Percentiles rank a stretch among this genome's conserved stretches.
Conservation (phyloP, 2,329 filamentous ascomycete genomes). For the Aspergillus japonicus region DNA sequence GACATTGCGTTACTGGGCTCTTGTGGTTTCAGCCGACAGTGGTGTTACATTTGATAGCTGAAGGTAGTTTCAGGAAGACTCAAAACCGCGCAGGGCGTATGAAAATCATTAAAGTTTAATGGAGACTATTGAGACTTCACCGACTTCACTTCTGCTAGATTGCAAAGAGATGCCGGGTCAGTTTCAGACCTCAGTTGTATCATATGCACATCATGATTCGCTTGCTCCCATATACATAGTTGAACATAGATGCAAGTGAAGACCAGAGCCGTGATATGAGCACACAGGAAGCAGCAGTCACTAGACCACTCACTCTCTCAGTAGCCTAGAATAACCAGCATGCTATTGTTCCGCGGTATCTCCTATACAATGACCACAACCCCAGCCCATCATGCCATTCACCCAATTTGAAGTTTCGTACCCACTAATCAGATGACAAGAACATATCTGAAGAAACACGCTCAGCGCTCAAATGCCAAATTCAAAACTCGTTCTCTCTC, state of each 20-base stretch:
- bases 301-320: too few relatives aligned
- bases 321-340: neutral
- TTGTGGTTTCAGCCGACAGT: neutral
- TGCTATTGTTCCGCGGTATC: neutral
- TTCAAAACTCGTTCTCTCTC: neutral
- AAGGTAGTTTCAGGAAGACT: neutral
- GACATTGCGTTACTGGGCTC: neutral
- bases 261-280: neutral
- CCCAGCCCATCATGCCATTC: neutral
- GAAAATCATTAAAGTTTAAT: neutral
- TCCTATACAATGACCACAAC: neutral
- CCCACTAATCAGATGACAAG: neutral
- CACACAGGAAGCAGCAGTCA: neutral
- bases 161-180: too few relatives aligned
- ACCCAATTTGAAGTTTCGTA: neutral
- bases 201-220: neutral
- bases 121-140: neutral
- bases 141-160: neutral
- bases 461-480: neutral
- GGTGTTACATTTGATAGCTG: neutral
- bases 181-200: neutral
- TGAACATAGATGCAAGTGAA: neutral
- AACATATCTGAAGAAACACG: neutral
- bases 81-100: neutral
- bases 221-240: neutral